Evolutionary conservation across 2,329 filamentous ascomycete genomes (phyloP), one percentile per base, ranked within the genome.

Genomic region (Cladosporium cucumerinum): DNA sequence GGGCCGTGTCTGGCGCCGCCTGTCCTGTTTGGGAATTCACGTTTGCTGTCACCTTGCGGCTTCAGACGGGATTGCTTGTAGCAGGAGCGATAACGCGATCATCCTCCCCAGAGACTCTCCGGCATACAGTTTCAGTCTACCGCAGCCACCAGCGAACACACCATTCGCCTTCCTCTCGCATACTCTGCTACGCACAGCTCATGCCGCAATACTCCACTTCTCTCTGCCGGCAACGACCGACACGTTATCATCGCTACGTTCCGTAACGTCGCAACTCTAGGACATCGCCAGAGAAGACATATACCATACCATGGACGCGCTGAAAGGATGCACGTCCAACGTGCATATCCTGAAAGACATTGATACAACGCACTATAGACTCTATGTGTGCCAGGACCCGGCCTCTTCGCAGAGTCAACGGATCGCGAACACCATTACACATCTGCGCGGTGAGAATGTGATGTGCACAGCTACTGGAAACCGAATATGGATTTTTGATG

Each of bases 251-350:
- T 62, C 69, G 65, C 55, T 64, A 72, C 68, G 68, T 73, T 18
- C 70, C 70, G 48, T 72, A 65, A 67, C 63, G 57, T 36, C 23
- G 7, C 25, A 8, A 52, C 30, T 23, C 16, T 18, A 59, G 57
- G 46, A 23, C 18, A 57, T 36, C 49, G 39, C 14, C 43, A 28
- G 57, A 52, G 32, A 14, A 32, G n/a, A 21, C 1, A 46, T 28
- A 43, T 16, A 51, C 18, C 55, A 57, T 62, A 66, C 43, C 61
- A 77, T 77, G 73, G 75, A 77, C 66, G 73, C 75, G 65, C 66
- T 76, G 60, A 75, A 72, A 65, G 64, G 67, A 49, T 77, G 74
- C 70, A 70, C 66, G 30, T 76, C 75, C 26, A 76, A 77, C 57
- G 70, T 74, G 54, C 69, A 75, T 55, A 64, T 67, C 21, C 65